Percentiles rank a stretch among this genome's conserved stretches.
These are phyloP conservation scores for Backusella sp. DNA, from an alignment of 192 early-diverging fungal species.

Conservation along the genomic window DNA sequence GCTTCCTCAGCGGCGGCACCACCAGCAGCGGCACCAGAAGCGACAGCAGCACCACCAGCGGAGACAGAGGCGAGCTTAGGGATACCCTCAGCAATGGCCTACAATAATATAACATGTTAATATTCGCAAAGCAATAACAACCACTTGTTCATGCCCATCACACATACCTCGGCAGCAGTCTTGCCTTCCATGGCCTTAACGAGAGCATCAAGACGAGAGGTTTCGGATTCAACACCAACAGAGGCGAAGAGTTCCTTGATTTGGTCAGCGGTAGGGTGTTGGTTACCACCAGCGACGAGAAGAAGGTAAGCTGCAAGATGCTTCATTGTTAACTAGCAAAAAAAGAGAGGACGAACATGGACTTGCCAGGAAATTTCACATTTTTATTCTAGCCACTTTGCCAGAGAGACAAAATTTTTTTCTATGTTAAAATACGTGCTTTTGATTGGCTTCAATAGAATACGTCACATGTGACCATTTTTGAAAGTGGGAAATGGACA, in stretches of 20 bases:
- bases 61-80: conserved; percentile 93
- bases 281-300: conserved; percentile 85
- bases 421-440: no score
- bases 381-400: background rate
- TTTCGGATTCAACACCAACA: conserved; percentile 91
- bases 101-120: background rate
- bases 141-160: background rate
- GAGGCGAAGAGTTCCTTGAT: conserved; percentile 82
- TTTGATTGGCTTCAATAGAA: no score
- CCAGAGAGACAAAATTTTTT: no score
- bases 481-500: no score
- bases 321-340: conserved; percentile 70
- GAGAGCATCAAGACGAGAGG: conserved; percentile 70
- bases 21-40: conserved; percentile 65
- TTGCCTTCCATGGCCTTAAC: conserved; percentile 84
- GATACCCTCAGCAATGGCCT: conserved; percentile 89
- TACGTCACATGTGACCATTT: no score
- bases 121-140: background rate
- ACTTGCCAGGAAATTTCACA: background rate
- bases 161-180: conserved; percentile 73
- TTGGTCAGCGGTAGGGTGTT: conserved; percentile 69
- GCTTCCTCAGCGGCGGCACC: conserved; percentile 68
- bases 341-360: conserved; percentile 13
- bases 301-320: conserved; percentile 97
- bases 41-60: conserved; percentile 79